These are phyloP conservation scores for Diaporthe australafricana DNA, from an alignment of 2,329 filamentous ascomycete genomes.

Conservation along the genomic window DNA sequence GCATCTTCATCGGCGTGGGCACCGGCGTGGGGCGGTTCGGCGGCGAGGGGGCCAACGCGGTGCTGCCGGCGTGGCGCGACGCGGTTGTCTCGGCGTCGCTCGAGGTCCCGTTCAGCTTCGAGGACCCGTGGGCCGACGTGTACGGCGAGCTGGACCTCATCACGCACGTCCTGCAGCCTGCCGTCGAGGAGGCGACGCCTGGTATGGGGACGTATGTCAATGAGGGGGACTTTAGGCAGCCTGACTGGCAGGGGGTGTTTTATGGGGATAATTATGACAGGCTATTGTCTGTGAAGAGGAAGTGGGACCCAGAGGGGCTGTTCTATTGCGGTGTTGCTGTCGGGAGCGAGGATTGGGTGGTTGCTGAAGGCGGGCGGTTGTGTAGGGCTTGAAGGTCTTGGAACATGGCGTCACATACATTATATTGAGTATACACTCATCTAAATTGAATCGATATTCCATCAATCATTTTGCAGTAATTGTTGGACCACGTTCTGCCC, in stretches of 20 bases:
- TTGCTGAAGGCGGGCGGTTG: slow-evolving; percentile 46
- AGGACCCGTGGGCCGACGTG: slow-evolving; percentile 42
- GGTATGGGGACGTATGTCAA: slow-evolving; percentile 61
- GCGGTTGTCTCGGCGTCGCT: slow-evolving; percentile 49
- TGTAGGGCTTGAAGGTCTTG: slow-evolving; percentile 42
- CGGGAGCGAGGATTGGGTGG: slow-evolving; percentile 62
- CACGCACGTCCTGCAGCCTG: slow-evolving; percentile 46
- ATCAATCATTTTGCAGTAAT: too few relatives aligned
- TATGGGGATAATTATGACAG: slow-evolving; percentile 59
- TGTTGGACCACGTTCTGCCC: too few relatives aligned
- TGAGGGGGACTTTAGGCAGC: slow-evolving; percentile 62
- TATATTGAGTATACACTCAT: not conserved
- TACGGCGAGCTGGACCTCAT: slow-evolving; percentile 44
- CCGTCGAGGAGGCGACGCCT: slow-evolving; percentile 49
- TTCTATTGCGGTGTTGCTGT: slow-evolving; percentile 63
- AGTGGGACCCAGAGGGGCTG: slow-evolving; percentile 57
- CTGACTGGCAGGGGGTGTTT: slow-evolving; percentile 57
- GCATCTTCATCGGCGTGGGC: slow-evolving; percentile 36
- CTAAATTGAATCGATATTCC: too few relatives aligned
- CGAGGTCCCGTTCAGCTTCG: slow-evolving; percentile 43
- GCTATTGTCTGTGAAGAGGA: slow-evolving; percentile 58
- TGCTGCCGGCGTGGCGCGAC: slow-evolving; percentile 53
- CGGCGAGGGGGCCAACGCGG: slow-evolving; percentile 49
- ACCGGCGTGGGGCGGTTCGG: slow-evolving; percentile 34
- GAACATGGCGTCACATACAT: not conserved